Evolutionary conservation across 2,329 filamentous ascomycete genomes (phyloP).

Genomic region (Teratosphaeria destructans): DNA sequence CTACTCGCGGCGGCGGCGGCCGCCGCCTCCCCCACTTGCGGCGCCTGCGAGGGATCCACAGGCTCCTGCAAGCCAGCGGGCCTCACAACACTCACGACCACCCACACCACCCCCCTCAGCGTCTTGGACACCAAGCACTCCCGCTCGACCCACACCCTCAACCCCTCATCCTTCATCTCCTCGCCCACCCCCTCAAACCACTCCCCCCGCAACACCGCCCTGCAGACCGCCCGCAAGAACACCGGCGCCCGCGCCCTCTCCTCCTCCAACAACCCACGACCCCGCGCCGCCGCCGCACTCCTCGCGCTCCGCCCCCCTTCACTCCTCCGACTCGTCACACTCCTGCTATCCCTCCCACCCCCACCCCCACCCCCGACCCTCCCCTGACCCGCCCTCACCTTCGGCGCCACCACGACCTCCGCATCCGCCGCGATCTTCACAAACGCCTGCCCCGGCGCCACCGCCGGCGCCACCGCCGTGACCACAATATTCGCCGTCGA

Average conservation of each 20-base stretch:
- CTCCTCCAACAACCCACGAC: slow-evolving; percentile 44
- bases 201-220: slow-evolving; percentile 50
- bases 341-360: slow-evolving; percentile 62
- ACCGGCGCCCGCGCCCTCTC: slow-evolving; percentile 53
- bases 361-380: slow-evolving; percentile 40
- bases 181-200: slow-evolving; percentile 58
- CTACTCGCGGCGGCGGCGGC: slow-evolving; percentile 50
- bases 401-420: slow-evolving; percentile 94
- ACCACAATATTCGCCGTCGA: slow-evolving; percentile 89
- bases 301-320: slow-evolving; percentile 56
- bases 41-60: slow-evolving; percentile 60
- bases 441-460: slow-evolving; percentile 60
- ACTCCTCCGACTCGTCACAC: slow-evolving; percentile 70
- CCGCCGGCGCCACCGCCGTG: slow-evolving; percentile 67
- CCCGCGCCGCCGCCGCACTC: slow-evolving; percentile 56
- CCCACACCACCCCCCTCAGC: slow-evolving; percentile 67
- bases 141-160: slow-evolving; percentile 77
- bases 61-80: slow-evolving; percentile 66
- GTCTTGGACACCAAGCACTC: slow-evolving; percentile 63
- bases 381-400: slow-evolving; percentile 51
- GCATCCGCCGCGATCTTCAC: slow-evolving; percentile 89
- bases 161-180: slow-evolving; percentile 42
- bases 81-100: slow-evolving; percentile 73
- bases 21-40: slow-evolving; percentile 43
- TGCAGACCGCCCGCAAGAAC: slow-evolving; percentile 73